Base-by-base conservation (phyloP, 148 eudicot genomes). In the Diospyros kaki region DNA sequence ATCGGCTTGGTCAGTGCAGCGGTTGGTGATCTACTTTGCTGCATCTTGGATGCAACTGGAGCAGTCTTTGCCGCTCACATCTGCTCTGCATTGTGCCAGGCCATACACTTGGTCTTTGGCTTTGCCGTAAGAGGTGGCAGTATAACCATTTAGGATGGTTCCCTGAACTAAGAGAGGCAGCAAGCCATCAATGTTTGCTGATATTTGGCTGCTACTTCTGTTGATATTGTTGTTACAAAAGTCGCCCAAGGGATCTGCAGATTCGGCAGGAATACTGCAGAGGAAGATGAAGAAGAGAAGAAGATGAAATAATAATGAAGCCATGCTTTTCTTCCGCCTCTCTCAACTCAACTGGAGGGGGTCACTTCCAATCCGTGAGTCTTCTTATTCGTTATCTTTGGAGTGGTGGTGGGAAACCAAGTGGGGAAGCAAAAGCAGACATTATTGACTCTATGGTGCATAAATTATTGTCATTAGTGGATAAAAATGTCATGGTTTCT, bases 71-170 rank as follows among this genome's bases (percentile, higher is more conserved):
- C 70, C 43, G 74, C 79, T 55, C 43, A 94, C 90, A 62, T 94
- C 97, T 42, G 88, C 93, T 39, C 97, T 75, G 90, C 98, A 94
- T 75, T 94, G 98, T 17, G 94, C 90, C 6, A 91, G 77, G 72
- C 95, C 98, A 42, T 82, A 94, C 63, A 90, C 82, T 71, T 68
- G 68, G 72, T 72, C 39, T 9, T 45, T n/a, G 9, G 12, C 76
- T 3, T 79, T 52, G 28, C 95, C 97, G 61, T 69, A 68, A 1
- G 98, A 87, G 75, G 93, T 71, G 42, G 79, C 69, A 7, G 77
- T 50, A 69, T 73, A 88, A 28, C 85, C 86, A 38, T 83, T 81
- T 11, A 56, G 70, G 44, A 77, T 39, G 50, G 90, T 82, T 41
- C 83, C 84, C 12, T 77, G 28, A 40, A 86, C 86, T 9, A 90